Evolutionary conservation across 345 rosid species (phyloP).

Genomic region (Euphorbia lathyris): DNA sequence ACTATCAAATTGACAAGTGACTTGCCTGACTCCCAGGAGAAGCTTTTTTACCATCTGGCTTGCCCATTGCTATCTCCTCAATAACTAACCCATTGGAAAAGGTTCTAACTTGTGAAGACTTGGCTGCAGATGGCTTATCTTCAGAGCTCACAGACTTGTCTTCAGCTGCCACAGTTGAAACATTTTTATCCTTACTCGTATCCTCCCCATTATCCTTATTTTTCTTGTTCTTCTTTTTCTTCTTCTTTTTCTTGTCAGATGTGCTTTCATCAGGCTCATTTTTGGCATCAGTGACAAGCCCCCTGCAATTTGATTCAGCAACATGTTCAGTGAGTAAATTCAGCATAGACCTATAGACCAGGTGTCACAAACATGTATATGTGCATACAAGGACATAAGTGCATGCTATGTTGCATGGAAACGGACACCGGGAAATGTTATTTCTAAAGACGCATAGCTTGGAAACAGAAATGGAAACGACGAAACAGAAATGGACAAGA

Average conservation of each 20-base stretch:
- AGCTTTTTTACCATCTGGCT: slow-evolving; percentile 87
- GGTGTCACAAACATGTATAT: not conserved
- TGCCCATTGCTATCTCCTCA: slow-evolving; percentile 82
- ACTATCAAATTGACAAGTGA: not conserved
- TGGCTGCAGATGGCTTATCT: slow-evolving; percentile 35
- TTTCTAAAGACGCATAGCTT: too few species aligned
- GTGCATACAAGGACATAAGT: not conserved
- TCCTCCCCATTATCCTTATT: slow-evolving; percentile 38
- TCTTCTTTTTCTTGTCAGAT: slow-evolving; percentile 62
- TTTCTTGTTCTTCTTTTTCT: slow-evolving; percentile 61
- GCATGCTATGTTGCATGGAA: too few species aligned
- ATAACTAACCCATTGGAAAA: slow-evolving; percentile 81
- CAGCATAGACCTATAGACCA: slow-evolving; percentile 4
- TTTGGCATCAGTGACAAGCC: slow-evolving; percentile 24
- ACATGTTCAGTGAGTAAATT: slow-evolving; percentile 6
- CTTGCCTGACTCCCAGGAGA: slow-evolving; percentile 70
- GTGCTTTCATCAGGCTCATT: slow-evolving; percentile 32
- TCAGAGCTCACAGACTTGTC: slow-evolving; percentile 28
- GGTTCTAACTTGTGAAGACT: slow-evolving; percentile 64
- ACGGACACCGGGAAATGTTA: too few species aligned
- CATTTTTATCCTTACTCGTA: slow-evolving; percentile 21
- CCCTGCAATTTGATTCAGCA: slow-evolving; percentile 29
- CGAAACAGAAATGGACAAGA: too few species aligned
- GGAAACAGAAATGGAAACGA: too few species aligned
- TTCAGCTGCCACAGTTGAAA: slow-evolving; percentile 33